Evolutionary conservation across 1,139 yeast species (phyloP).

Genomic region (Zygosaccharomyces pseudobailii): DNA sequence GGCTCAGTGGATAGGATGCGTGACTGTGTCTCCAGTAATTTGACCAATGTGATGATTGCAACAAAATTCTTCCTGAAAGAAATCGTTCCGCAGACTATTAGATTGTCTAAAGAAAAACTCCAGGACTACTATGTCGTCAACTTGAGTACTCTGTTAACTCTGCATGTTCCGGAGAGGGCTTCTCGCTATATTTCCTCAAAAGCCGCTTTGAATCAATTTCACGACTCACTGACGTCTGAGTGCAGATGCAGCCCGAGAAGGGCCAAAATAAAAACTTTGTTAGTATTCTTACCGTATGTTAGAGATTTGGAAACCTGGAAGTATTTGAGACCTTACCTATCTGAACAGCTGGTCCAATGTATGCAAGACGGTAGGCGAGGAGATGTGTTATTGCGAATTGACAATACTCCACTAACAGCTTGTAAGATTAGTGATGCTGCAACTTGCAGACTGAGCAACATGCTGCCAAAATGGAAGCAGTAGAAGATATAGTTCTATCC

Average conservation of each 20-base stretch:
- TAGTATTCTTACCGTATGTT: conserved; percentile 13
- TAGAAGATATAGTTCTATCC: not conserved
- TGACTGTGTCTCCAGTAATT: conserved; percentile 15
- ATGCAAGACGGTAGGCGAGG: conserved; percentile 10
- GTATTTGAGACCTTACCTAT: conserved; percentile 3
- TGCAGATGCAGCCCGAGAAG: conserved; percentile 2
- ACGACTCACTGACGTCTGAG: conserved; percentile 27
- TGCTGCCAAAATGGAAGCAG: conserved; percentile 5
- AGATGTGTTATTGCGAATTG: conserved; percentile 5
- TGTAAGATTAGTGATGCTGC: conserved; percentile 4
- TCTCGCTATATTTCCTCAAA: conserved; percentile 19
- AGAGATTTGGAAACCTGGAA: conserved; percentile 22
- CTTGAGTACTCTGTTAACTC: conserved; percentile 13
- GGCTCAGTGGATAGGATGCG: conserved; percentile 10
- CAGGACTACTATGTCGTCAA: conserved; percentile 16
- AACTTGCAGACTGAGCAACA: conserved; percentile 1
- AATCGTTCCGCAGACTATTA: conserved; percentile 13
- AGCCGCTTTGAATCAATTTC: conserved; percentile 26
- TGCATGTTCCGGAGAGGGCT: conserved; percentile 11
- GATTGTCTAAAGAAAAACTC: not conserved
- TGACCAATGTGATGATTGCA: conserved; percentile 23
- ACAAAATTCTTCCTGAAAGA: conserved; percentile 20
- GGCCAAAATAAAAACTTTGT: conserved; percentile 12
- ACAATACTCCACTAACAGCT: not conserved
- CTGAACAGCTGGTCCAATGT: conserved; percentile 7